Percentiles rank a stretch among this genome's conserved stretches.
Evolutionary conservation across 306 rosid genomes (phyloP).

Genomic region (Abrus precatorius): DNA sequence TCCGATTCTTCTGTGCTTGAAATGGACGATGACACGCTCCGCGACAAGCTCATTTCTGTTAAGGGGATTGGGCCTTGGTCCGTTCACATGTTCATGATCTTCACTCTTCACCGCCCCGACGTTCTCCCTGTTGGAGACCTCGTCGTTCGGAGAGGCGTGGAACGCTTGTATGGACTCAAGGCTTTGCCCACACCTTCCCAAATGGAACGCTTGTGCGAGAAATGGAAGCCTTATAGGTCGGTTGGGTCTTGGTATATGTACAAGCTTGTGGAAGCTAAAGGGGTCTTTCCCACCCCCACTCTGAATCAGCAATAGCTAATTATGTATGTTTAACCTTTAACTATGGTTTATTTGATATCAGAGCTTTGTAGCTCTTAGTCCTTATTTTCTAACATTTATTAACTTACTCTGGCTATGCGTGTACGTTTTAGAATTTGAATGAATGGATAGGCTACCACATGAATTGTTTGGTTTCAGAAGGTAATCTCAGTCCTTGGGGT

Average conservation of each 20-base stretch:
- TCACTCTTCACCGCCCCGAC: conserved; percentile 75
- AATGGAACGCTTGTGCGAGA: conserved; percentile 73
- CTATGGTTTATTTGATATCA: no score
- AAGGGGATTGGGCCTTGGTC: conserved; percentile 92
- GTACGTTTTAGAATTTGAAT: no score
- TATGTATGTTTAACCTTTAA: no score
- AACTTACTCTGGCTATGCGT: no score
- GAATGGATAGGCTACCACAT: no score
- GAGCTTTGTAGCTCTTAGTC: no score
- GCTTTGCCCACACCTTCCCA: conserved; percentile 67
- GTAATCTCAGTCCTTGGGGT: no score
- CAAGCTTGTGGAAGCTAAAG: conserved; percentile 73
- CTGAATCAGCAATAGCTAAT: no score
- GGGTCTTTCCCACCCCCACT: not conserved
- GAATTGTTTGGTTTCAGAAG: no score
- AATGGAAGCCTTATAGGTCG: conserved; percentile 86
- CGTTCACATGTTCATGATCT: conserved; percentile 91
- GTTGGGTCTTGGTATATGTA: conserved; percentile 89
- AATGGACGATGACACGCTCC: conserved; percentile 76
- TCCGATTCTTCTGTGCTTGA: conserved; percentile 66
- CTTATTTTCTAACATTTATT: no score
- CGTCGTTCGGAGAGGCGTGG: conserved; percentile 79
- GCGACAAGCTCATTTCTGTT: conserved; percentile 59
- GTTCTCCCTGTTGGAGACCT: conserved; percentile 85
- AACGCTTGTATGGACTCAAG: conserved; percentile 70